Evolutionary conservation across 1,284 basidiomycete genomes (phyloP).

Genomic region (Thelephora terrestris): DNA sequence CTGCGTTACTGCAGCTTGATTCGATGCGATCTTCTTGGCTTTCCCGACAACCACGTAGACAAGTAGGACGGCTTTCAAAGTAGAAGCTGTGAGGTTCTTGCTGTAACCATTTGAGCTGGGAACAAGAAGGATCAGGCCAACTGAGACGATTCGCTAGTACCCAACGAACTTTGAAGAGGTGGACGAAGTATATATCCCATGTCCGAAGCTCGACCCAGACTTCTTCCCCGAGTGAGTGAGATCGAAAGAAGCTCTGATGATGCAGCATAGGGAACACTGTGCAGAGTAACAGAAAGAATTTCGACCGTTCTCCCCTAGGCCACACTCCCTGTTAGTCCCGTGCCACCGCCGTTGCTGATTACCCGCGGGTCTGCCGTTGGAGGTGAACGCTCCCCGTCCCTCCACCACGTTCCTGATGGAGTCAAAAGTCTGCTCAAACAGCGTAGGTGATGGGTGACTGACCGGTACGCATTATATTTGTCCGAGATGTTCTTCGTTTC

Average conservation of each 20-base stretch:
- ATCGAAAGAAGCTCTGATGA: conserved; percentile 50
- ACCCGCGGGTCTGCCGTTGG: conserved; percentile 40
- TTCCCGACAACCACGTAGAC: conserved; percentile 60
- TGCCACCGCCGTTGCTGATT: conserved; percentile 57
- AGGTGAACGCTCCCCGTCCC: conserved; percentile 41
- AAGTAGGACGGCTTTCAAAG: conserved; percentile 48
- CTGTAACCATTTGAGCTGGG: conserved; percentile 54
- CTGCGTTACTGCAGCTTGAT: conserved; percentile 37
- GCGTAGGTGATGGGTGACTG: conserved; percentile 8
- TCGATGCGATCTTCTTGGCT: conserved; percentile 48
- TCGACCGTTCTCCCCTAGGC: conserved; percentile 48
- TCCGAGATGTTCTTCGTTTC: conserved; percentile 33
- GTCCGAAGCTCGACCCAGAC: conserved; percentile 59
- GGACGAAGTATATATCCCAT: conserved; percentile 54
- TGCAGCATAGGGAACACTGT: conserved; percentile 48
- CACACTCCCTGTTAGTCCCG: conserved; percentile 43
- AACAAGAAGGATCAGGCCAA: neutral
- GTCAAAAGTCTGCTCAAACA: neutral
- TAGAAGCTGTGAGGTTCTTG: conserved; percentile 44
- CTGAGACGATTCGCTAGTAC: conserved; percentile 29
- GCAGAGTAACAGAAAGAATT: conserved; percentile 40
- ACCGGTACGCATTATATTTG: conserved; percentile 51
- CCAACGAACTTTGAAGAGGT: conserved; percentile 46
- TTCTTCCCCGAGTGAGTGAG: conserved; percentile 49
- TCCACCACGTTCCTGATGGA: conserved; percentile 38